Conservation (phyloP, 805 yeast species). For the Suhomyces sp. region DNA sequence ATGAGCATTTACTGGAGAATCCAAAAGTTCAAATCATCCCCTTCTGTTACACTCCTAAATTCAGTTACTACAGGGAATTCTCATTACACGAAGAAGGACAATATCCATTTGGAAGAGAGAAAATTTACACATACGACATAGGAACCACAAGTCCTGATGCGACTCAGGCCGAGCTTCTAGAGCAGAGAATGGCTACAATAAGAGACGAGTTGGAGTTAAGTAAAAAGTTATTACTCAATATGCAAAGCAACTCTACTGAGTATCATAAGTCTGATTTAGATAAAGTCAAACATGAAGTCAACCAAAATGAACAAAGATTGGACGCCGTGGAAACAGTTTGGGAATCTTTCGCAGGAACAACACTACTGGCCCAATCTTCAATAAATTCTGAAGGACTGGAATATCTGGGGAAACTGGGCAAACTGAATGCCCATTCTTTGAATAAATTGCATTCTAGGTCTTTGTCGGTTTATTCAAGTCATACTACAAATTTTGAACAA, state of each 20-base stretch:
- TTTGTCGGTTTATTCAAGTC: conserved; percentile 32
- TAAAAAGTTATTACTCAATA: background rate
- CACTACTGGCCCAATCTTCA: conserved; percentile 8
- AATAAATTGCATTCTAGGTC: conserved; percentile 8
- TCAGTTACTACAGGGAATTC: conserved; percentile 60
- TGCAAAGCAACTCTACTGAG: background rate
- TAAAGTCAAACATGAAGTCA: conserved; percentile 21
- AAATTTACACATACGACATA: conserved; percentile 65
- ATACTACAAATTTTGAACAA: conserved; percentile 25
- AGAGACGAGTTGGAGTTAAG: conserved; percentile 15
- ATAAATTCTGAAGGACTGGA: conserved; percentile 6
- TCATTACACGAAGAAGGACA: conserved; percentile 41
- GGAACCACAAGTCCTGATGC: conserved; percentile 54
- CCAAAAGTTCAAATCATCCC: conserved; percentile 49
- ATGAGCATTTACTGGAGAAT: conserved; percentile 37
- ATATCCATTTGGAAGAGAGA: conserved; percentile 61
- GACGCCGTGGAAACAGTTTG: conserved; percentile 25
- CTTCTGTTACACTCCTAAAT: conserved; percentile 53
- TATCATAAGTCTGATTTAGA: conserved; percentile 12
- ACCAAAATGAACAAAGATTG: conserved; percentile 20
- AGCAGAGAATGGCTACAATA: conserved; percentile 15
- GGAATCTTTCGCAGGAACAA: conserved; percentile 14
- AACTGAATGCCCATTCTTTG: background rate
- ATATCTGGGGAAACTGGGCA: background rate
- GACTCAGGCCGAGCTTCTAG: conserved; percentile 50